Base-by-base conservation (phyloP, 179 eudicot species). In the Nepenthes alata region DNA sequence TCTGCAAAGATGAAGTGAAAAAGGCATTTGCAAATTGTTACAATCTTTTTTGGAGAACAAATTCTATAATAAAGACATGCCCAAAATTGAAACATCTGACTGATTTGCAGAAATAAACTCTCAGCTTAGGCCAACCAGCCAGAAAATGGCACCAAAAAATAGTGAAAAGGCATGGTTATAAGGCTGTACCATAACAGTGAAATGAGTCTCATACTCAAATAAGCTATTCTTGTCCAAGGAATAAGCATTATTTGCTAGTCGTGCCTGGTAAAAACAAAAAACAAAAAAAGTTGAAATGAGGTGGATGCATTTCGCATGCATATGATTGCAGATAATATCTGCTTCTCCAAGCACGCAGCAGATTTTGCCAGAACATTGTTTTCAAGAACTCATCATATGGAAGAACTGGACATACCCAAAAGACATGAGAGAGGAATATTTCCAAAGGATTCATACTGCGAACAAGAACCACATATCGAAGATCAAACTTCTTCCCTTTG, bases 191-290 rank as follows among this genome's bases (percentile, higher is more conserved):
- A 94, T 94, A 36, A 94, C 99, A 47, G 99, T 90, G 78, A 94
- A 90, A 81, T 94, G 99, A 55, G 97, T 94, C 78, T 94, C 99
- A 54, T 94, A 94, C 67, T 90, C 96, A 16, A 70, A 85, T 44
- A 94, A 74, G 73, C 97, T 94, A 63, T 73, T 76, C 60, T 73
- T 73, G 64, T 87, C 94, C 69, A 94, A 72, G 35, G 97, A 72
- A 73, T 94, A 94, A 7, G 74, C 50, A 62, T 94, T 94, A 74
- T 90, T 90, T 57, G 97, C 90, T 81, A 94, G 74, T 65, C 99
- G 81, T 60, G 77, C 97, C 99, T 94, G 89, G 49, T 61, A 79
- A 50, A 54, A 25, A 53, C 60, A 62, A 62, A 13, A 6, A 52
- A 75, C 47, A 36, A 6, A 62, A 34, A 16, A 65, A 45, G 11